phyloP scores from a whole-genome alignment of 805 yeast genomes.

The Kluyveromyces nonfermentans region DNA sequence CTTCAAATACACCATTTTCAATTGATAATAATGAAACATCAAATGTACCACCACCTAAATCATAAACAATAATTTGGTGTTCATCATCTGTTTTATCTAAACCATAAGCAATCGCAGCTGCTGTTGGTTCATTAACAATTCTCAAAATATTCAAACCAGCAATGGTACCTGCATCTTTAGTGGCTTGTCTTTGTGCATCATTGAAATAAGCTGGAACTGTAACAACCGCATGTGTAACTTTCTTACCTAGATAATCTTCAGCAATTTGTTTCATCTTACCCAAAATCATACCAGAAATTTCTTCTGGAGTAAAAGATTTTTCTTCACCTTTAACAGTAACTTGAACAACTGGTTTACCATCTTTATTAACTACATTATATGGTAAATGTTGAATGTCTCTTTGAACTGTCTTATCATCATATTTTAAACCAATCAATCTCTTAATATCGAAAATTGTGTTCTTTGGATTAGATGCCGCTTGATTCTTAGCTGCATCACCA shows the following conservation, averaged over 20 bases:
- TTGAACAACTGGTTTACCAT: conserved; percentile 75
- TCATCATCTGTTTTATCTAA: conserved; percentile 75
- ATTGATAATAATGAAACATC: conserved; percentile 83
- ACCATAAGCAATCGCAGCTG: conserved; percentile 97
- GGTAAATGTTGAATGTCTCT: conserved; percentile 79
- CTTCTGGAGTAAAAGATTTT: conserved; percentile 83
- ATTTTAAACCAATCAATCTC: conserved; percentile 83
- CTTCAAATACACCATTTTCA: conserved; percentile 89
- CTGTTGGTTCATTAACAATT: conserved; percentile 91
- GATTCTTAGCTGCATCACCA: conserved; percentile 96
- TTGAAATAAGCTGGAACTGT: conserved; percentile 92
- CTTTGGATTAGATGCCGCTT: conserved; percentile 78
- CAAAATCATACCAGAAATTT: conserved; percentile 84
- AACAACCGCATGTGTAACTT: conserved; percentile 83
- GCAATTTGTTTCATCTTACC: conserved; percentile 90
- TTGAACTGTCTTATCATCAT: conserved; percentile 66
- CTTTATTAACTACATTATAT: conserved; percentile 55
- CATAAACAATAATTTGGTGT: conserved; percentile 85
- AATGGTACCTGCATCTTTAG: conserved; percentile 87
- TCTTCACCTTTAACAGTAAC: conserved; percentile 67
- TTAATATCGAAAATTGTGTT: conserved; percentile 89
- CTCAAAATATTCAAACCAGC: conserved; percentile 84
- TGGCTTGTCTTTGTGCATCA: conserved; percentile 91
- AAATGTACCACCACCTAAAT: conserved; percentile 96
- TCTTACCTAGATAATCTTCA: conserved; percentile 78